Evolutionary conservation across 1,284 basidiomycete genomes (phyloP), one percentile per base, ranked within the genome.

Genomic region (Hemileia vastatrix): DNA sequence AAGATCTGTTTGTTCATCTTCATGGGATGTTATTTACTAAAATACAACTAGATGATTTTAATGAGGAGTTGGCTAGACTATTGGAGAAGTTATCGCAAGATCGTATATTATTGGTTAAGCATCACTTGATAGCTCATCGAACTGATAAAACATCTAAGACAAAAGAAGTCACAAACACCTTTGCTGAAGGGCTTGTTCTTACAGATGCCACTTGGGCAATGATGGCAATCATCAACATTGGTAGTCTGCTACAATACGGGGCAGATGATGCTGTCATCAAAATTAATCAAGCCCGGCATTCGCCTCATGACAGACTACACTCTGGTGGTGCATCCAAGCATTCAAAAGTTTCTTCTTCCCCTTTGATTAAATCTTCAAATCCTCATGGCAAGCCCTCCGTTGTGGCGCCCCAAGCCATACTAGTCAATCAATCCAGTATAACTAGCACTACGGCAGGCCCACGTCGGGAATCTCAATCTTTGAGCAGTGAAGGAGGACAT

Each of bases 1-100:
- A 86, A 2, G 91, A 94, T 50, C 82, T 95, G 1, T 97, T 97
- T 67, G 83, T 96, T 9, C 83, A 91, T 40, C 78, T 97, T 1
- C 94, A 97, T 67, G 93, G 93, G 24, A 90, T 95, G 87, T 81
- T 98, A 1, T 94, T 96, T 77, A 96, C 93, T 8, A 86, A 87
- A 67, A 88, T 95, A 66, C 84, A 94, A 69, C 83, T 97, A 19
- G 93, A 98, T 76, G 87, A 91, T 74, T 97, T 97, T 72, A 78
- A 82, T 45, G 80, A 84, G 0, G 85, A 86, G 0, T 83, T 91
- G 52, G 86, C 86, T 1, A 85, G 90, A 31, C 88, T 95, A 73
- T 81, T 91, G 65, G 89, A 93, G 75, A 85, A 88, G 40, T 81
- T 96, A 0, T 70, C 78, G 24, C 82, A 86, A 67, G 85, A 93